phyloP scores from a whole-genome alignment of 2,329 filamentous ascomycete genomes.

The Leptographium flavum region DNA sequence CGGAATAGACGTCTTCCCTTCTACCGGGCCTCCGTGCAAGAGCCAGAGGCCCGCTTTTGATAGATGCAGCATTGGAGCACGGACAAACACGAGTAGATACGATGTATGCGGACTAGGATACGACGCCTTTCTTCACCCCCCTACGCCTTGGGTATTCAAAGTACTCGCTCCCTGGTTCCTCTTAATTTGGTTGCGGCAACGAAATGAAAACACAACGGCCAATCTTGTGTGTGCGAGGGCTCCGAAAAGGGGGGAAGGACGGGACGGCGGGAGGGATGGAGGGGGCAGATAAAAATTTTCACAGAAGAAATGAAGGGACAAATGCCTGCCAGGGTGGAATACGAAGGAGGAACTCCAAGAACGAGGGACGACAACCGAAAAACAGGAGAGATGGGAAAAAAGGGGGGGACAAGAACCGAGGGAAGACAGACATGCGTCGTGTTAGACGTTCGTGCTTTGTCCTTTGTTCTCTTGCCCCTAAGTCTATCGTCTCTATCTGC shows the following conservation, averaged over 20 bases:
- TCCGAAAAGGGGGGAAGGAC: background rate
- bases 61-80: background rate
- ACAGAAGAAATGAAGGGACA: background rate
- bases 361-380: too few species aligned
- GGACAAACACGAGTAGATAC: too few species aligned
- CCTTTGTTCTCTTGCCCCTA: too few species aligned
- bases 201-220: background rate
- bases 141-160: too few species aligned
- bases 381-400: background rate
- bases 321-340: background rate
- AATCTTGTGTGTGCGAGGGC: background rate
- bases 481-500: too few species aligned
- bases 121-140: background rate
- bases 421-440: too few species aligned
- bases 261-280: background rate
- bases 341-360: background rate
- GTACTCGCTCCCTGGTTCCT: background rate
- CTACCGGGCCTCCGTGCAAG: background rate
- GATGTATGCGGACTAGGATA: background rate
- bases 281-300: background rate
- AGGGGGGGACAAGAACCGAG: background rate
- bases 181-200: background rate
- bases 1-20: background rate
- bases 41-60: background rate
- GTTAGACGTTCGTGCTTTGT: too few species aligned